These are phyloP conservation scores for Hemileia vastatrix DNA, from an alignment of 1,284 basidiomycete genomes.

Conservation along the genomic window DNA sequence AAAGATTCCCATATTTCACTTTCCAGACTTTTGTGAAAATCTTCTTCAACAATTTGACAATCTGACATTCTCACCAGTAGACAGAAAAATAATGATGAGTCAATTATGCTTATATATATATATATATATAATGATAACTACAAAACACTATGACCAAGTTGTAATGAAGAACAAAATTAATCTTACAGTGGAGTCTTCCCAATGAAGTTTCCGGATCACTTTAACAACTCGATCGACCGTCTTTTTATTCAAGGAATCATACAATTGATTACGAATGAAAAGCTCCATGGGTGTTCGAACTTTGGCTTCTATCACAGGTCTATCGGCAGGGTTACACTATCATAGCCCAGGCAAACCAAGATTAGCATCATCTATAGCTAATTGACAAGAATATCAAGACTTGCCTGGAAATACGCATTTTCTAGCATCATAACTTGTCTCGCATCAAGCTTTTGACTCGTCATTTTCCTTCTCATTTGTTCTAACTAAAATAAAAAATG, in stretches of 20 bases:
- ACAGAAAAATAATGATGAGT: no score
- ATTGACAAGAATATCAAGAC: background rate
- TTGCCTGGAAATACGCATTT: conserved; percentile 79
- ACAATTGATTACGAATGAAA: conserved; percentile 85
- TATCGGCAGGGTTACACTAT: conserved; percentile 92
- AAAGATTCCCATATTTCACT: conserved; percentile 80
- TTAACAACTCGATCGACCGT: conserved; percentile 88
- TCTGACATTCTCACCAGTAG: background rate
- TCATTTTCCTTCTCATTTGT: conserved; percentile 86
- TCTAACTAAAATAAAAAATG: conserved; percentile 62
- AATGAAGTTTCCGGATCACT: conserved; percentile 83
- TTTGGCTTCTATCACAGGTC: conserved; percentile 72
- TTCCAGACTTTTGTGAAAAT: conserved; percentile 96
- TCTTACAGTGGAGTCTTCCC: conserved; percentile 62
- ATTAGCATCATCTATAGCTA: background rate
- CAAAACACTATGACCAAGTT: no score
- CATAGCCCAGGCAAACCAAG: background rate
- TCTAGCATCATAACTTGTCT: conserved; percentile 80
- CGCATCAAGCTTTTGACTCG: conserved; percentile 80
- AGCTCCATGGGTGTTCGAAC: conserved; percentile 77
- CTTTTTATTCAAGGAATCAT: conserved; percentile 78
- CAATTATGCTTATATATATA: no score
- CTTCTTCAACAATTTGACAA: conserved; percentile 50
- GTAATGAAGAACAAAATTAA: no score
- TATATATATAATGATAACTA: no score